A percentile compares a stretch with the other conserved stretches of the same genome.
These are phyloP conservation scores for Globisporangium spiculum DNA, from an alignment of 352 stramenopile species.

Conservation along the genomic window DNA sequence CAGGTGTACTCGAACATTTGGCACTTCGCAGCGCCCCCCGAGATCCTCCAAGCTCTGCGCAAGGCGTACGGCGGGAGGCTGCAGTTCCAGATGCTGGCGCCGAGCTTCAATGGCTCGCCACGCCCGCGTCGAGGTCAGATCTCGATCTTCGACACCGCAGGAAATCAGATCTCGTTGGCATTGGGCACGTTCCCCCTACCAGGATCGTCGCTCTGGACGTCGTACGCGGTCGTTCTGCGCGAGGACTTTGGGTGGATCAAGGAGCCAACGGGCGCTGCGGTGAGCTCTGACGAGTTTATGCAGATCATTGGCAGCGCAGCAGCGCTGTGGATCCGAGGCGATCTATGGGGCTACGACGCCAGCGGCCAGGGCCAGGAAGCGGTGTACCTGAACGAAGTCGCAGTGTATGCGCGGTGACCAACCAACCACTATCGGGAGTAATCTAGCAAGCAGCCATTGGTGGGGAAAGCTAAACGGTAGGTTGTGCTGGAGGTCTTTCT, in stretches of 20 bases:
- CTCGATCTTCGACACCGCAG: conserved; percentile 33
- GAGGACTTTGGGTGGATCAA: conserved; percentile 78
- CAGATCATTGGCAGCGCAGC: conserved; percentile 28
- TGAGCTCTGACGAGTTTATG: conserved; percentile 31
- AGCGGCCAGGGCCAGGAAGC: conserved; percentile 57
- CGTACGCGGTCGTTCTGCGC: conserved; percentile 59
- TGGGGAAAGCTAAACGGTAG: too few species aligned
- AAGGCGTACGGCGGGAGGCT: conserved; percentile 56
- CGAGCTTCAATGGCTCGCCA: conserved; percentile 62
- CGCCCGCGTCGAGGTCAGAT: conserved; percentile 53
- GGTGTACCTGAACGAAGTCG: conserved; percentile 72
- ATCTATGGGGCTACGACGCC: conserved; percentile 53
- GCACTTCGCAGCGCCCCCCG: conserved; percentile 47
- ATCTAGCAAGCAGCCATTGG: too few species aligned
- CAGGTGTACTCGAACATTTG: conserved; percentile 69
- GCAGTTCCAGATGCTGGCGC: conserved; percentile 65
- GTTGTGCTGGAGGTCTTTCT: too few species aligned
- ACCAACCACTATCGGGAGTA: not conserved
- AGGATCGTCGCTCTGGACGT: conserved; percentile 39
- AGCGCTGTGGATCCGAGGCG: conserved; percentile 58
- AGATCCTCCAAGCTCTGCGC: conserved; percentile 32
- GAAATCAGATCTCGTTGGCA: conserved; percentile 40
- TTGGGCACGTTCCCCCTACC: conserved; percentile 56
- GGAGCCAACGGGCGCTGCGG: conserved; percentile 38
- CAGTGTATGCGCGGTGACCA: conserved; percentile 33